Base-by-base conservation (phyloP, 768 basidiomycete genomes). In the Amanita inopinata region DNA sequence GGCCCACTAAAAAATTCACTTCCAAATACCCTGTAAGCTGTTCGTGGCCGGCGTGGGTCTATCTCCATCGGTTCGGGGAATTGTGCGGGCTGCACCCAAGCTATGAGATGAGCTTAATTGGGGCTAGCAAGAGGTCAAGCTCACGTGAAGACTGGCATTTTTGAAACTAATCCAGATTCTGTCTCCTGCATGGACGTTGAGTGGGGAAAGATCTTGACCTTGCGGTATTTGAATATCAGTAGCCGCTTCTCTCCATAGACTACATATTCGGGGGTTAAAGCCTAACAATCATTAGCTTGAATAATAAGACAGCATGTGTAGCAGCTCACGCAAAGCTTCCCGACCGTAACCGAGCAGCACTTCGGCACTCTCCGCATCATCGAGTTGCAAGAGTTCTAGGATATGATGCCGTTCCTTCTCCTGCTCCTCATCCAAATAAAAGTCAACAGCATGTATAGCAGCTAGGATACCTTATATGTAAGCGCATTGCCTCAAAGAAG, bases 361-460 rank as follows among this genome's bases (percentile, higher is more conserved):
- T 27, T 65, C 59, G 4, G 51, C 53, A 39, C 64, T 63, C 22
- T 57, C 47, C 3, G 50, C 35, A 45, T 66, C 64, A 4, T 53
- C 54, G 24, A 54, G 53, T 20, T 59, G 49, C 3, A 61, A 55
- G 0, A 74, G 57, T 33, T 57, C 47, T 18, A 64, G 31, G 22
- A 75, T 66, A 14, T 66, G 61, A 0, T 53, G 58, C 8, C 61
- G 55, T 46, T 75, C 69, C 35, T 54, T 54, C 5, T 58, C 60
- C 11, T 60, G 62, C 15, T 51, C 54, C 28, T 67, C 66, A 30
- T 67, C 65, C 18, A 78, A 54, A 55, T 73, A 77, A 57, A 76
- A 75, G 49, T 76, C 67, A 35, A 78, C 54, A 14, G 76, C 64
- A 31, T 72, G 61, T 4, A 67, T 62, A n/a, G 64, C 63, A 5